These are phyloP conservation scores for Chytriomyces sp. DNA, from an alignment of 192 early-diverging fungal species.

Conservation along the genomic window DNA sequence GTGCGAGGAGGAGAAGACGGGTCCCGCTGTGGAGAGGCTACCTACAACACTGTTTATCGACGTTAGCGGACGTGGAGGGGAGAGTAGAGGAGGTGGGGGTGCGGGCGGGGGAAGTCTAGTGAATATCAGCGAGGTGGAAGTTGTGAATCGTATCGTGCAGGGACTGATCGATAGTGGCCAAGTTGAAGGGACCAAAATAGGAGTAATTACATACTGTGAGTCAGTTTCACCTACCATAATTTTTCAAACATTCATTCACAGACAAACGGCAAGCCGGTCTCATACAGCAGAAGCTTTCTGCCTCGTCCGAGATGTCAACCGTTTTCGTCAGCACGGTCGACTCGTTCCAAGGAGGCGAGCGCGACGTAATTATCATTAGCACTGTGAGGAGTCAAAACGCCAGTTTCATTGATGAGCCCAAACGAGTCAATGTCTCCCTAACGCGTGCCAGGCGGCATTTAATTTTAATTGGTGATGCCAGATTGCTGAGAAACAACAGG, in stretches of 20 bases:
- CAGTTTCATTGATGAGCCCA: conserved; percentile 67
- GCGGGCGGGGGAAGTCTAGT: conserved; percentile 52
- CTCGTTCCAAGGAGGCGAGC: conserved; percentile 79
- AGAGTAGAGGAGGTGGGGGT: conserved; percentile 40
- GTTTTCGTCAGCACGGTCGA: conserved; percentile 69
- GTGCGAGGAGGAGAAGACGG: conserved; percentile 26
- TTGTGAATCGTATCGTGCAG: conserved; percentile 47
- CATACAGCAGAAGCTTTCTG: conserved; percentile 1
- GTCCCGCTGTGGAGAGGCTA: conserved; percentile 51
- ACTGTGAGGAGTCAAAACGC: conserved; percentile 59
- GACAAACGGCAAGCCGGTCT: conserved; percentile 20
- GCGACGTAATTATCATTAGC: conserved; percentile 71
- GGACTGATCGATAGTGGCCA: conserved; percentile 16
- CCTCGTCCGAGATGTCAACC: conserved; percentile 6
- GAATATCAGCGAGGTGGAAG: conserved; percentile 56
- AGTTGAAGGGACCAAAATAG: conserved; percentile 44
- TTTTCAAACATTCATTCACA: conserved; percentile 17
- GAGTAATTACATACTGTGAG: conserved; percentile 74
- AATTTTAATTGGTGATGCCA: conserved; percentile 59
- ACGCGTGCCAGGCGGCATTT: conserved; percentile 72
- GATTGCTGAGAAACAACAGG: conserved; percentile 29
- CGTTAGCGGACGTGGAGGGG: conserved; percentile 43
- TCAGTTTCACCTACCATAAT: conserved; percentile 21
- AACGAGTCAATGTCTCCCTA: conserved; percentile 75
- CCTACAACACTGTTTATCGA: conserved; percentile 64